Evolutionary conservation across 768 basidiomycete species (phyloP).

Genomic region (Collybiopsis confluens): DNA sequence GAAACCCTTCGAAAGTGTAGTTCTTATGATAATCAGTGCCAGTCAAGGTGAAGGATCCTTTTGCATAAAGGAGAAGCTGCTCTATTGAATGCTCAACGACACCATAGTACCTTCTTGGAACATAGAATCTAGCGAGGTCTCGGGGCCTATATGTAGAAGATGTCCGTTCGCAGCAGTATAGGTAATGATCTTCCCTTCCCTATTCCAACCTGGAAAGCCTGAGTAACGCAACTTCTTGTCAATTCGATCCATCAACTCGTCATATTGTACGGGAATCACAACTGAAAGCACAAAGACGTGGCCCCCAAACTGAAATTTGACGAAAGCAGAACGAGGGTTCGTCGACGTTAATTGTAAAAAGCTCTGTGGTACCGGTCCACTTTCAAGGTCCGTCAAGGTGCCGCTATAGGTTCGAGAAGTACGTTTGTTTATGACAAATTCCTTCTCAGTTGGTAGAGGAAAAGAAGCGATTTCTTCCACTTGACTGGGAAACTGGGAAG

Average conservation of each 20-base stretch:
- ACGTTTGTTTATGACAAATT: neutral
- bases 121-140: neutral
- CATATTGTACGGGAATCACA: slow-evolving; percentile 2
- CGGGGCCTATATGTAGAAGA: neutral
- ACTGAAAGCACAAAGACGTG: slow-evolving; percentile 1
- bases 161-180: neutral
- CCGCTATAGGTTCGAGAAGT: neutral
- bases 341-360: neutral
- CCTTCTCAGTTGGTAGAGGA: neutral
- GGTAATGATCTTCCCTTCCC: neutral
- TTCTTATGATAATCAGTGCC: too few species aligned
- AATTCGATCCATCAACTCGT: slow-evolving; percentile 4
- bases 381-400: neutral
- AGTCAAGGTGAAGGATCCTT: too few species aligned
- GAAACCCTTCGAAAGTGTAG: too few species aligned
- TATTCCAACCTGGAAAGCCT: neutral
- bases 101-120: neutral
- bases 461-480: too few species aligned
- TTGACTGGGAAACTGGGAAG: too few species aligned
- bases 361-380: neutral
- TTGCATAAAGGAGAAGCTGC: too few species aligned
- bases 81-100: too few species aligned
- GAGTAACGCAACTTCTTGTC: slow-evolving; percentile 6
- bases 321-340: neutral
- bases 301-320: slow-evolving; percentile 4